Evolutionary conservation across 1,284 basidiomycete species (phyloP).

Genomic region (Athelia sp.): DNA sequence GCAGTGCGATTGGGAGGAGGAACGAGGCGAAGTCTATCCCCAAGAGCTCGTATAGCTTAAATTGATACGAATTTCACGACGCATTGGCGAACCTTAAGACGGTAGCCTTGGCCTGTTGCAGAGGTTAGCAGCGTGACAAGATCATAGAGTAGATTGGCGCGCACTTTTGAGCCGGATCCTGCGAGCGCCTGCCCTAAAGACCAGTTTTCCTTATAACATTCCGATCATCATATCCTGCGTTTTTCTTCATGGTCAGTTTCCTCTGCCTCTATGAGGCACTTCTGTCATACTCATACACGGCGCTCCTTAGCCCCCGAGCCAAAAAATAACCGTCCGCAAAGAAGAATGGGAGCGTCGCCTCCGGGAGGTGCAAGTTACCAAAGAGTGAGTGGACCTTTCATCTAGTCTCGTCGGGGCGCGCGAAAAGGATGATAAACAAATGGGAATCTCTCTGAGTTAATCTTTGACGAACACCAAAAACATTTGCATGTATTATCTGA

Average conservation of each 20-base stretch:
- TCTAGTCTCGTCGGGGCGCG: constrained; percentile 10
- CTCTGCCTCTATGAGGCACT: constrained; percentile 3
- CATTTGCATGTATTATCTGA: constrained; percentile 83
- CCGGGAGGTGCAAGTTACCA: constrained; percentile 70
- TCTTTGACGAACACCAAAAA: constrained; percentile 47
- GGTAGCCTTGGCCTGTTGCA: no score
- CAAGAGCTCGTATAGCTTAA: neutral
- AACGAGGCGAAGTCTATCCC: constrained; percentile 1
- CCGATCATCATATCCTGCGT: constrained; percentile 6
- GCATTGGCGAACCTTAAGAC: no score
- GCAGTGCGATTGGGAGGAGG: constrained; percentile 39
- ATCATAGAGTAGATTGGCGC: no score
- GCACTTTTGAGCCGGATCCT: neutral
- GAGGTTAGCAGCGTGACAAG: no score
- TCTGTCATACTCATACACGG: constrained; percentile 17
- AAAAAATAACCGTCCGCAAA: constrained; percentile 55
- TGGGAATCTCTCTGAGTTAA: constrained; percentile 87
- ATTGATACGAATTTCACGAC: no score
- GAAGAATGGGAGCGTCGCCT: constrained; percentile 75
- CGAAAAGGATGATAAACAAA: constrained; percentile 55
- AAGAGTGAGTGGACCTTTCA: constrained; percentile 56
- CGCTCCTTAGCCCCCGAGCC: constrained; percentile 24
- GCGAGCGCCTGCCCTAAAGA: constrained; percentile 26
- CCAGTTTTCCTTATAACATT: constrained; percentile 18
- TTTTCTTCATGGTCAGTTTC: constrained; percentile 22